phyloP scores from a whole-genome alignment of 164 flowering plant species.

The Brasenia schreberi region DNA sequence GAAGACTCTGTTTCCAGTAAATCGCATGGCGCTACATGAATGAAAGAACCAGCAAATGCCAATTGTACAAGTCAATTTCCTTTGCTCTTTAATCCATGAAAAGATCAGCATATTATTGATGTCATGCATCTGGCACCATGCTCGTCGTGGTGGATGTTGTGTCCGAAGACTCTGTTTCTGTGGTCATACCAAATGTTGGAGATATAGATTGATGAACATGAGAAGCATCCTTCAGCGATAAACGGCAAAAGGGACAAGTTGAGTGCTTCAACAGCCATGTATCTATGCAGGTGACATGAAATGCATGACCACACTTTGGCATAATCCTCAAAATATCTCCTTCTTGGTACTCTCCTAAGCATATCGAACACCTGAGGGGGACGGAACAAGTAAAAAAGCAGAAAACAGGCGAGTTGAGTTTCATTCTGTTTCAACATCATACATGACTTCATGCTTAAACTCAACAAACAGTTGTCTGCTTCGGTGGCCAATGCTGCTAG shows the following conservation, averaged over 20 bases:
- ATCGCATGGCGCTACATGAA: not conserved
- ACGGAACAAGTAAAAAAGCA: too few species aligned
- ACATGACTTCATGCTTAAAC: conserved; percentile 71
- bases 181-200: not conserved
- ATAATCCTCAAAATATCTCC: not conserved
- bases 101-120: not conserved
- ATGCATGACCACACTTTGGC: conserved; percentile 67
- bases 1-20: not conserved
- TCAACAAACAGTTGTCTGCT: conserved; percentile 50
- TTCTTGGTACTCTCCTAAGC: not conserved
- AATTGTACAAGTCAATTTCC: not conserved
- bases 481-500: not conserved
- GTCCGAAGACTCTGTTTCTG: not conserved
- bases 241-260: conserved; percentile 77
- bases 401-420: conserved; percentile 24
- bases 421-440: conserved; percentile 19
- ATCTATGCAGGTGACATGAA: conserved; percentile 70
- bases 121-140: not conserved
- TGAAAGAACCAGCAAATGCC: not conserved
- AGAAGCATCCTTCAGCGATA: not conserved
- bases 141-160: not conserved
- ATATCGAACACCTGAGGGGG: not conserved
- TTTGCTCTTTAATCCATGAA: not conserved
- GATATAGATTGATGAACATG: conserved; percentile 18
- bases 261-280: conserved; percentile 60